phyloP scores from a whole-genome alignment of 305 asterid genomes.

The Rubia tinctorum region DNA sequence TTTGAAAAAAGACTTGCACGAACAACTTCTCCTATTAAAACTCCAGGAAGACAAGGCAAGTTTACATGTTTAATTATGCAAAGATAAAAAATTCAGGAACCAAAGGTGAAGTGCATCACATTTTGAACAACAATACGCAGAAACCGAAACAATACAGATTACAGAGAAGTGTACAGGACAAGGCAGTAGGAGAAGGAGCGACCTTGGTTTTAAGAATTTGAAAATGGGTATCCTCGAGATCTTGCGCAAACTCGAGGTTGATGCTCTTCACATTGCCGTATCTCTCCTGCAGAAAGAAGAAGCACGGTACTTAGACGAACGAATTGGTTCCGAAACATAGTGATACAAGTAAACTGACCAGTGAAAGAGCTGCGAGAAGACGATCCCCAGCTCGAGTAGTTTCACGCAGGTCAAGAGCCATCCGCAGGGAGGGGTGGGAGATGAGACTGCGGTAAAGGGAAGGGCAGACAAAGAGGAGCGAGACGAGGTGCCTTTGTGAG shows the following conservation, averaged over 20 bases:
- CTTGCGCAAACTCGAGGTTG: slow-evolving; percentile 86
- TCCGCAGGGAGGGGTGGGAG: slow-evolving; percentile 79
- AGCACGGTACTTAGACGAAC: neutral
- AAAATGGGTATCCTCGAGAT: slow-evolving; percentile 78
- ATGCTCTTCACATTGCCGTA: slow-evolving; percentile 80
- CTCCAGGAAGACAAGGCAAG: neutral
- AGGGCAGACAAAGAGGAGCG: slow-evolving; percentile 66
- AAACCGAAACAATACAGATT: neutral
- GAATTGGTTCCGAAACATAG: neutral
- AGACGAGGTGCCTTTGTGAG: slow-evolving; percentile 61
- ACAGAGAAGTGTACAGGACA: neutral
- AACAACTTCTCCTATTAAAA: too few species aligned
- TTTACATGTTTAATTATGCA: neutral
- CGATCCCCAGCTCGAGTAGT: slow-evolving; percentile 76
- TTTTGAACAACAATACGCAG: neutral
- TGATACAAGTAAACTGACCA: slow-evolving; percentile 33
- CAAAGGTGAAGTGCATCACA: neutral
- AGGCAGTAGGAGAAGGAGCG: neutral
- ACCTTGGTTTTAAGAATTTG: slow-evolving; percentile 68
- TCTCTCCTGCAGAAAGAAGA: slow-evolving; percentile 57
- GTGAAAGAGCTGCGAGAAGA: slow-evolving; percentile 80
- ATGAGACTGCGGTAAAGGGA: slow-evolving; percentile 54
- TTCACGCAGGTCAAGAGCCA: slow-evolving; percentile 90
- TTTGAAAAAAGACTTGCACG: neutral
- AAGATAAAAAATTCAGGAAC: neutral